Base-by-base conservation (phyloP, 257 asterid species). In the Salvia rosmarinus region DNA sequence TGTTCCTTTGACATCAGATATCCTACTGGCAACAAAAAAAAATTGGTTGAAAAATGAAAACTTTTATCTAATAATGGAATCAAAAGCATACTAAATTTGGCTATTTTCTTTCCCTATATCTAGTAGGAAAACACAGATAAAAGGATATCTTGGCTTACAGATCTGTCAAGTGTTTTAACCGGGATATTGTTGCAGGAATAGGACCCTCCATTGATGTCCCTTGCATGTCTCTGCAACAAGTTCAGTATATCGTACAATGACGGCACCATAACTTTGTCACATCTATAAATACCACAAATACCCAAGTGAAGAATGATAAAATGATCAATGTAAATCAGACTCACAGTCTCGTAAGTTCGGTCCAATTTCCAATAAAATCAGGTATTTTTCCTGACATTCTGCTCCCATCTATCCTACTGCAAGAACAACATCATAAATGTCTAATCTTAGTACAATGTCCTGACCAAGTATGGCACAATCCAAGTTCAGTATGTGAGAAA, bases 321-420 rank as follows among this genome's bases (percentile, higher is more conserved):
- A 20, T 5, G 32, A 57, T 35, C 6, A 39, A n/a, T 20, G 63
- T 69, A 40, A 66, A 67, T 23, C 32, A 50, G 64, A 77, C 96
- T 87, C 80, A 94, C 98, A 91, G 73, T 75, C 86, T 84, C 0
- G 0, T 0, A 21, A 94, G 68, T 66, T 51, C 73, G 70, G 88
- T 84, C 98, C 96, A 94, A 82, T 81, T 94, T 71, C 90, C 96
- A 19, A 94, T 85, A 57, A 85, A 89, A 69, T 78, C 86, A 35
- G 97, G 98, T 73, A 91, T 85, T 77, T 74, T 82, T 70, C 98
- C 98, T 19, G 92, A 68, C 49, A 90, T 20, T 12, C 21, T 34
- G 86, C 52, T 89, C 79, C 95, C 96, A 35, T 87, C 97, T 65
- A 94, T 85, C 86, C 96, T 78, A 82, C 98, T 94, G 96, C 89